Percentiles rank a stretch among this genome's conserved stretches.
These are phyloP conservation scores for Phoma sp. DNA, from an alignment of 2,329 filamentous ascomycete genomes.

Conservation along the genomic window DNA sequence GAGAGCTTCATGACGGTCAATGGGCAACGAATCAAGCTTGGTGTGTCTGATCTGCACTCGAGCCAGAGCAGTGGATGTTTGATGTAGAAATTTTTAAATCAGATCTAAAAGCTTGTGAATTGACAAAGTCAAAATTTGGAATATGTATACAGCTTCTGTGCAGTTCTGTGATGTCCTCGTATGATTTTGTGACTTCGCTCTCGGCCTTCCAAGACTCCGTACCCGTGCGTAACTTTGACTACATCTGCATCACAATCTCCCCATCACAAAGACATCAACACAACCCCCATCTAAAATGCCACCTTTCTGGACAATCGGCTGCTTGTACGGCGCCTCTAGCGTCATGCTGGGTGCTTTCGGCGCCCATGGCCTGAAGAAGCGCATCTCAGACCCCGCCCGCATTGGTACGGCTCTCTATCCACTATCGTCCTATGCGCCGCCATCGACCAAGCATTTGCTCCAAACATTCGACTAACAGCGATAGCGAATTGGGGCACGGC, in stretches of 20 bases:
- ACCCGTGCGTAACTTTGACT: conserved; percentile 20
- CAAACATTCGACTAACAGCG: not conserved
- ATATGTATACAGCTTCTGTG: no score
- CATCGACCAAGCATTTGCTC: no score
- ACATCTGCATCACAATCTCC: not conserved
- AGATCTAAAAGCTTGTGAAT: no score
- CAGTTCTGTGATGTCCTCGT: no score
- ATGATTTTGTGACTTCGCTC: not conserved
- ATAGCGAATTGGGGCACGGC: conserved; percentile 65
- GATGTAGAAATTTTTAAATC: conserved; percentile 35
- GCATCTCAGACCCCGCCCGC: conserved; percentile 63
- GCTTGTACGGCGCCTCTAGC: conserved; percentile 66
- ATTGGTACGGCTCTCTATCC: conserved; percentile 43
- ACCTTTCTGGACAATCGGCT: conserved; percentile 66
- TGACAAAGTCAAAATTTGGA: no score
- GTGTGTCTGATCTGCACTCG: conserved; percentile 50
- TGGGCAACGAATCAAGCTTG: conserved; percentile 69
- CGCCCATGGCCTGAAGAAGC: conserved; percentile 69
- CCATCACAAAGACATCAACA: not conserved
- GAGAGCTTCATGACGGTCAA: conserved; percentile 76
- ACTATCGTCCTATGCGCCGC: no score
- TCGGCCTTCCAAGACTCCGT: conserved; percentile 26
- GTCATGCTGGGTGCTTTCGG: conserved; percentile 71
- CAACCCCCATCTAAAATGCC: conserved; percentile 34
- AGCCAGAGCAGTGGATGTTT: conserved; percentile 48